Base-by-base conservation (phyloP, 176 grass and related monocot species). In the Areca catechu region DNA sequence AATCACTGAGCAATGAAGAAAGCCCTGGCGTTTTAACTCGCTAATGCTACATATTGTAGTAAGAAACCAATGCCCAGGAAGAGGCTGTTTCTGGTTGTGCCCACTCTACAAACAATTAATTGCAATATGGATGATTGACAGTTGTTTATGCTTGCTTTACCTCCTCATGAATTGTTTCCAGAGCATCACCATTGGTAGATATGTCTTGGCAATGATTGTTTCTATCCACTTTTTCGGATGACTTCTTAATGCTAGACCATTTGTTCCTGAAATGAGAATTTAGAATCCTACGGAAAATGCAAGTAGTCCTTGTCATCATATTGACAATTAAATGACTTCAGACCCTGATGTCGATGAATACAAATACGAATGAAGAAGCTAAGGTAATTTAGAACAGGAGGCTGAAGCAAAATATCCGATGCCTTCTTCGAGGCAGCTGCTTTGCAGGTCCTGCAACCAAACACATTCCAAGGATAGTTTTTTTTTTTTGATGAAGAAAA, bases 101-200 rank as follows among this genome's bases (percentile, higher is more conserved):
- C 81, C 87, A 98, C 62, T 92, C 81, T 49, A 76, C 29, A 63
- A 80, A 28, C 70, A 98, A 75, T 3, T 58, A 27, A 54, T 64
- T 76, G 48, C 58, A 51, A 55, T 76, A 75, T 71, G 62, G 60
- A 69, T 77, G 65, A 19, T 66, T 53, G 22, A 49, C 17, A 20
- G 24, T 48, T 62, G 49, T 55, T 82, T 77, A 75, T 64, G 47
- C 19, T 48, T 77, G 54, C 21, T 92, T 81, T 66, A 54, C 49
- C 79, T 96, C 83, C 65, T 98, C 93, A 58, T 85, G 69, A 67
- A 98, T 98, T 7, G 75, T 92, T 57, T 98, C 84, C 29, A 98
- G 58, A 20, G 49, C 69, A 74, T 80, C 75, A 52, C 24, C 19
- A 15, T 20, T 66, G 69, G 72, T 85, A 20, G 67, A 48, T 63